phyloP scores from a whole-genome alignment of 768 basidiomycete genomes.

The Amanita phalloides region DNA sequence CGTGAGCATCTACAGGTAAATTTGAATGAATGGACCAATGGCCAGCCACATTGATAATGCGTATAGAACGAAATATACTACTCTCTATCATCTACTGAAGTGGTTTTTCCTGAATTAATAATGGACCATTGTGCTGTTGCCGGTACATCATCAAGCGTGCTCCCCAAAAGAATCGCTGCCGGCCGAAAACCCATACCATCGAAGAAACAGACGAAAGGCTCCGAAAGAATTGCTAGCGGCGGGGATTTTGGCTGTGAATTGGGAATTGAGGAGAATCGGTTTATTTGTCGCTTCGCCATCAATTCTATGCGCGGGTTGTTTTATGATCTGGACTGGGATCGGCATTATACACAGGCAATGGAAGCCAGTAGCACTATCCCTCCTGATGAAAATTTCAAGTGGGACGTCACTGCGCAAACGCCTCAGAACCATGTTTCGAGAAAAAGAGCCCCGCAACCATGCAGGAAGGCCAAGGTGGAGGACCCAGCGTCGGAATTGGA shows the following conservation, averaged over 20 bases:
- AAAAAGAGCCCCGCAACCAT: slow-evolving; percentile 5
- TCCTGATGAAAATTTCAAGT: slow-evolving; percentile 17
- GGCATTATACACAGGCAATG: slow-evolving; percentile 31
- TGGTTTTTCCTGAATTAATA: slow-evolving; percentile 41
- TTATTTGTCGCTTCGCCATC: slow-evolving; percentile 50
- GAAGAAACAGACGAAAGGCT: not conserved
- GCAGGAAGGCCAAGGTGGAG: slow-evolving; percentile 10
- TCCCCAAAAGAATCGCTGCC: slow-evolving; percentile 4
- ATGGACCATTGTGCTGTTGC: slow-evolving; percentile 40
- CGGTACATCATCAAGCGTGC: slow-evolving; percentile 12
- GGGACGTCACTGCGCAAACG: slow-evolving; percentile 29
- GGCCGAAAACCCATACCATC: slow-evolving; percentile 7
- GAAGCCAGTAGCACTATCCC: slow-evolving; percentile 18
- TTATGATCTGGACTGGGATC: slow-evolving; percentile 51
- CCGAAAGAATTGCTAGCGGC: not conserved
- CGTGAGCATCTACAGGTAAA: slow-evolving; percentile 51
- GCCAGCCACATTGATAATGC: not conserved
- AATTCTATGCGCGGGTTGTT: slow-evolving; percentile 50
- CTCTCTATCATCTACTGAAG: slow-evolving; percentile 35
- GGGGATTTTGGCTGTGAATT: slow-evolving; percentile 3
- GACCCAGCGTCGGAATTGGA: slow-evolving; percentile 19
- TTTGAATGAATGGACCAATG: not conserved
- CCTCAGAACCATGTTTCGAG: not conserved
- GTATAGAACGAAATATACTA: slow-evolving; percentile 71
- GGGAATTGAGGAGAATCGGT: slow-evolving; percentile 12